phyloP scores from a whole-genome alignment of 768 basidiomycete genomes.

The Boletus eberwhitei region DNA sequence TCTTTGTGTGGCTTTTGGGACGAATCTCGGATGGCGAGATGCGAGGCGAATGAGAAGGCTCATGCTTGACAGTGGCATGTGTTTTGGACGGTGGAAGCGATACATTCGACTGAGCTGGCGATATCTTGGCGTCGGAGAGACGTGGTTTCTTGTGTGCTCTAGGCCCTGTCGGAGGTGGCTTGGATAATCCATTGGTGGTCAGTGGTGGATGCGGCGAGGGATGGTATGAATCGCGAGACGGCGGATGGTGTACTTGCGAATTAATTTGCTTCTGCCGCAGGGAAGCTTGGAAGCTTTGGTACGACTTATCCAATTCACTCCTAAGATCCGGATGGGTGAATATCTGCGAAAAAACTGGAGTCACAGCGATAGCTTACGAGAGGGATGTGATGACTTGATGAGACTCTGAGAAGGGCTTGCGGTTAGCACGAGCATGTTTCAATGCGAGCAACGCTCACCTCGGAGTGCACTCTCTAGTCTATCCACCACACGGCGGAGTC shows the following conservation, averaged over 20 bases:
- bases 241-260: slow-evolving; percentile 31
- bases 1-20: slow-evolving; percentile 35
- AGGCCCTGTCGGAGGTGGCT: slow-evolving; percentile 73
- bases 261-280: slow-evolving; percentile 39
- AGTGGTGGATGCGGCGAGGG: slow-evolving; percentile 28
- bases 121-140: slow-evolving; percentile 50
- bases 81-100: slow-evolving; percentile 29
- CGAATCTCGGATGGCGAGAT: slow-evolving; percentile 28
- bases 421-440: slow-evolving; percentile 6
- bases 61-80: slow-evolving; percentile 20
- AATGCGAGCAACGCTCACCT: slow-evolving; percentile 44
- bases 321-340: slow-evolving; percentile 37
- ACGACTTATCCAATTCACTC: slow-evolving; percentile 73
- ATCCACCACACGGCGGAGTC: slow-evolving; percentile 61
- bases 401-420: slow-evolving; percentile 52
- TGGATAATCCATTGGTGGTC: slow-evolving; percentile 37
- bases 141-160: slow-evolving; percentile 79
- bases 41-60: slow-evolving; percentile 31
- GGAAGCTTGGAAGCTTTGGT: slow-evolving; percentile 54
- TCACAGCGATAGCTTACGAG: slow-evolving; percentile 51
- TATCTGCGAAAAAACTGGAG: slow-evolving; percentile 7
- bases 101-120: slow-evolving; percentile 32
- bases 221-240: slow-evolving; percentile 46
- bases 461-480: slow-evolving; percentile 72
- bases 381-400: slow-evolving; percentile 66